Conservation (phyloP, 129 eudicot species). For the Arctium minus region DNA sequence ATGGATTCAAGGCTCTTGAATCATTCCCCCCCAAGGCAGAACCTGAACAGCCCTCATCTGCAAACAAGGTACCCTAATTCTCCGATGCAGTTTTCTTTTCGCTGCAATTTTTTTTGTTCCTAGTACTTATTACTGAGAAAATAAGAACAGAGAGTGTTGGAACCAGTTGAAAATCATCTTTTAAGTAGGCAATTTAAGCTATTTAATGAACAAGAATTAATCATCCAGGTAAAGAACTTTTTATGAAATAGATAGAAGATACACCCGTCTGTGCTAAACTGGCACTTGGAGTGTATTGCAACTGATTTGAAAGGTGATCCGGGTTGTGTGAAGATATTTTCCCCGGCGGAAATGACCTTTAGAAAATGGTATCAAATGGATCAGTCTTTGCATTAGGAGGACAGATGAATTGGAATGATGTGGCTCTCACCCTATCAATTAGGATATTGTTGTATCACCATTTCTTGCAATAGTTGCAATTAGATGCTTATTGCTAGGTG, state of each 20-base stretch:
- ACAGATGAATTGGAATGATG: not conserved
- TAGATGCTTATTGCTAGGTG: not conserved
- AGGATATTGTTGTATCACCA: not conserved
- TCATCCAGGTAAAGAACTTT: not conserved
- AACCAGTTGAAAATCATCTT: not conserved
- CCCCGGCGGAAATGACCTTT: not conserved
- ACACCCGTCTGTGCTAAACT: not conserved
- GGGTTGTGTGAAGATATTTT: not conserved
- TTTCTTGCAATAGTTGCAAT: not conserved
- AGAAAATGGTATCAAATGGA: not conserved
- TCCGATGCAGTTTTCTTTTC: not conserved
- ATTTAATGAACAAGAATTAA: not conserved
- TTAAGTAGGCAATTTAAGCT: not conserved
- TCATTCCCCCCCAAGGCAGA: conserved; percentile 42
- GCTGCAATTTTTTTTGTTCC: not conserved
- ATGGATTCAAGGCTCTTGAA: conserved; percentile 68
- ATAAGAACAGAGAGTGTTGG: not conserved
- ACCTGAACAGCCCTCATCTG: conserved; percentile 35
- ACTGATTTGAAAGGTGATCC: not conserved
- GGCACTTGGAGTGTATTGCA: not conserved
- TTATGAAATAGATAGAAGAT: not conserved
- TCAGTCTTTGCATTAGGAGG: not conserved
- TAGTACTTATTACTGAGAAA: not conserved
- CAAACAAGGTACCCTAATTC: conserved; percentile 38
- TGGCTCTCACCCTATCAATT: not conserved